Evolutionary conservation across 2,329 filamentous ascomycete genomes (phyloP), one percentile per base, ranked within the genome.

Genomic region (Colletotrichum destructivum): DNA sequence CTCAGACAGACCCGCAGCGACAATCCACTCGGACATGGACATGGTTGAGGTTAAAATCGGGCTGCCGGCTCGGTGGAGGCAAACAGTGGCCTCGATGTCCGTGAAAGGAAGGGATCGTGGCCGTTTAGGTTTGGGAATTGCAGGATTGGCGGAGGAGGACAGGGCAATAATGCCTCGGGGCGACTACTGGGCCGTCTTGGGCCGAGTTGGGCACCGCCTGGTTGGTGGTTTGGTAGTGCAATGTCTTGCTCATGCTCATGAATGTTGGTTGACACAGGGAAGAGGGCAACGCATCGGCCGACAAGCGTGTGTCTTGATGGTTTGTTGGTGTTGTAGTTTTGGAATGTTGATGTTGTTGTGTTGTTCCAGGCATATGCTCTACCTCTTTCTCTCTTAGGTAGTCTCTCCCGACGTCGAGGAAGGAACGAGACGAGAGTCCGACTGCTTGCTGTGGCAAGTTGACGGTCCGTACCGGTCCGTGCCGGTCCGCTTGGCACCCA

Each of bases 1-100:
- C 26, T 26, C 4, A 26, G 57, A 47, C 35, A 16, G 26, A 21
- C 59, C 57, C 57, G 55, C 49, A 40, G 23, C 47, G 13, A 62
- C 46, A 56, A 51, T 55, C n/a, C 54, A 60, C 60, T 23, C 23
- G 38, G 46, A 54, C 67, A 70, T 49, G 67, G 67, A 66, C 47
- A 70, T 52, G 62, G 46, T 40, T 66, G 47, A 55, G 52, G 46
- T 69, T 54, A 69, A 69, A 47, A 47, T 69, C 62, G 62, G 67
- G 47, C 54, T 66, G 55, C 31, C 62, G 66, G 61, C 46, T 18
- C 35, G n/a, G 62, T 69, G 66, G 62, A 40, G 61, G 60, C 26
- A 12, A 3, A 40, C 23, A 42, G 16, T 26, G 38, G 59, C 54
- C 15, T 55, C 44, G n/a, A 69, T 38, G 21, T 46, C 66, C 40